phyloP scores from a whole-genome alignment of 768 basidiomycete species.

The Punctularia strigosozonata region DNA sequence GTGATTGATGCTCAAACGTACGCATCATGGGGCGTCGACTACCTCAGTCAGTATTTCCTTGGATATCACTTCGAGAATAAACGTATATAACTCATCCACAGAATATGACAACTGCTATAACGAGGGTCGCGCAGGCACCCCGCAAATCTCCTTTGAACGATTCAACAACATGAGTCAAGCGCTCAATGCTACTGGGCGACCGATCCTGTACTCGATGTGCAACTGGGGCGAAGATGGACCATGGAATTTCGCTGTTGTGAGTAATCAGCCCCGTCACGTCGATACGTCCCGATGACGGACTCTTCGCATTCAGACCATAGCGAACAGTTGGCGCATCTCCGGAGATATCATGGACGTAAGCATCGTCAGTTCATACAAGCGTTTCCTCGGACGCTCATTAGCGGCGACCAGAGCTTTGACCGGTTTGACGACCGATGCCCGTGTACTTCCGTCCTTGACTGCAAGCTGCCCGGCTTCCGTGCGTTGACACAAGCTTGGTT shows the following conservation, averaged over 20 bases:
- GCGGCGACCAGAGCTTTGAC: constrained; percentile 23
- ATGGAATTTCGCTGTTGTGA: constrained; percentile 26
- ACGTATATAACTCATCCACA: not conserved
- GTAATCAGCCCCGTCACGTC: constrained; percentile 4
- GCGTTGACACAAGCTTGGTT: constrained; percentile 6
- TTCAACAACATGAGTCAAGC: constrained; percentile 25
- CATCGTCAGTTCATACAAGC: not conserved
- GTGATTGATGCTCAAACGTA: constrained; percentile 28
- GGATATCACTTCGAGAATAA: not conserved
- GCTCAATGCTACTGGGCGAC: constrained; percentile 25
- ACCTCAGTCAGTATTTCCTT: constrained; percentile 15
- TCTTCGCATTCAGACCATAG: constrained; percentile 12
- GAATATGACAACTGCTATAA: constrained; percentile 31
- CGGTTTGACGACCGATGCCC: constrained; percentile 25
- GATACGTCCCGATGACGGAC: not conserved
- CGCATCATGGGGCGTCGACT: constrained; percentile 26
- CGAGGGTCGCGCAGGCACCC: constrained; percentile 23
- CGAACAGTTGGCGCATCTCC: constrained; percentile 20
- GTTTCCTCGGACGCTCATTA: not conserved
- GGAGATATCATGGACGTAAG: constrained; percentile 20
- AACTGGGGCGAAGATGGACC: constrained; percentile 29
- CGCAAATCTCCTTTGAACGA: constrained; percentile 22
- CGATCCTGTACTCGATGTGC: constrained; percentile 27
- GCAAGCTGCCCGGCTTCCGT: constrained; percentile 27
- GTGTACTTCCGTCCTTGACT: constrained; percentile 22